Conservation (phyloP, 2,329 filamentous ascomycete genomes). For the Ceratocystis ficicola region DNA sequence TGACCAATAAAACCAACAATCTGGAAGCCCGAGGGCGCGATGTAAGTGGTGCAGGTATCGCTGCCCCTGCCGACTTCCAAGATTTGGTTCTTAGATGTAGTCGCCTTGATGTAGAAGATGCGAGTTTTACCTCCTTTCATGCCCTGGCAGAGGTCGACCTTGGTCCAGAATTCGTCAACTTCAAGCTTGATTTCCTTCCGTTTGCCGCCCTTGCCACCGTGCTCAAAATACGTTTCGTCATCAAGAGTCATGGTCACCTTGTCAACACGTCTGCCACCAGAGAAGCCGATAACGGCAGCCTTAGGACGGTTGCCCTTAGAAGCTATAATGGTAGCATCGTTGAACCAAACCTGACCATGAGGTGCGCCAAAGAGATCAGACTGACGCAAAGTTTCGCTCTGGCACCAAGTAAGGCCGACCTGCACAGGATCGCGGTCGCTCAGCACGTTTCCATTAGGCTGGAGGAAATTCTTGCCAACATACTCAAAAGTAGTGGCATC, state of each 20-base stretch:
- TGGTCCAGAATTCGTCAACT: slow-evolving; percentile 37
- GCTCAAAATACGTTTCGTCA: slow-evolving; percentile 38
- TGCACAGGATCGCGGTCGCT: slow-evolving; percentile 54
- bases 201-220: slow-evolving; percentile 41
- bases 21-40: slow-evolving; percentile 38
- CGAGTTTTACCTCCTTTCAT: slow-evolving; percentile 36
- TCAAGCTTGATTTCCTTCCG: no score
- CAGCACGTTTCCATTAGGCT: slow-evolving; percentile 43
- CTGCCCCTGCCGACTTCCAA: slow-evolving; percentile 37
- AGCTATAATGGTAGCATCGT: slow-evolving; percentile 36
- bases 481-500: slow-evolving; percentile 43
- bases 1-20: slow-evolving; percentile 44
- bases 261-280: slow-evolving; percentile 40
- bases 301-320: slow-evolving; percentile 28
- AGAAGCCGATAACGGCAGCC: slow-evolving; percentile 34
- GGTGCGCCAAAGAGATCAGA: slow-evolving; percentile 38
- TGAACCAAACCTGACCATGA: slow-evolving; percentile 41
- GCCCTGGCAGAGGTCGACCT: slow-evolving; percentile 40
- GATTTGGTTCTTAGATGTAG: slow-evolving; percentile 38
- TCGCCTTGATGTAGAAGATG: slow-evolving; percentile 44
- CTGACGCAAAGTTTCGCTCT: slow-evolving; percentile 32
- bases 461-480: slow-evolving; percentile 44
- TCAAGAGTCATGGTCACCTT: slow-evolving; percentile 37
- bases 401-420: slow-evolving; percentile 40
- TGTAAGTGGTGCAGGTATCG: slow-evolving; percentile 35